A percentile compares a stretch with the other conserved stretches of the same genome.
Evolutionary conservation across 1,284 basidiomycete species (phyloP).

Genomic region (Ceratobasidium sp.): DNA sequence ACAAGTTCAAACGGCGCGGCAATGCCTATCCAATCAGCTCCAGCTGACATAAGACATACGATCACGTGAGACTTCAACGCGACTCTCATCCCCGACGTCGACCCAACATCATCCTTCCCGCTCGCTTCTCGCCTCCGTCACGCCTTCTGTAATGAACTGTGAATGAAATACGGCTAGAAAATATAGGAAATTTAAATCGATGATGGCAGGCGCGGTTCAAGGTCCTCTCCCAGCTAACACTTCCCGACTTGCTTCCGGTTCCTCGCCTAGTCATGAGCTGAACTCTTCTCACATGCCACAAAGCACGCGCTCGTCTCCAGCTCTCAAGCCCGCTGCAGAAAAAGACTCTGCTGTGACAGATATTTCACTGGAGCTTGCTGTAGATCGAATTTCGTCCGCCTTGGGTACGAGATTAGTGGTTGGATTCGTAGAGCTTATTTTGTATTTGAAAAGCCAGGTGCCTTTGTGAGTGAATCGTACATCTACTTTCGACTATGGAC

Average conservation of each 20-base stretch:
- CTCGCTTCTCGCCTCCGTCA: neutral
- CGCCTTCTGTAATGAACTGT: neutral
- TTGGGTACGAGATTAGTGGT: constrained; percentile 37
- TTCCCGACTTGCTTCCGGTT: neutral
- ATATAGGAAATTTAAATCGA: neutral
- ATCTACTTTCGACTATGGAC: neutral
- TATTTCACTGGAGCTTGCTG: neutral
- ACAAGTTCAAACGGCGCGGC: too few relatives aligned
- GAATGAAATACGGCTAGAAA: too few relatives aligned
- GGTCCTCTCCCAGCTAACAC: neutral
- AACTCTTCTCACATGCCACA: neutral
- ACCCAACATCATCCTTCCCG: neutral
- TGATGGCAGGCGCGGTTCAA: neutral
- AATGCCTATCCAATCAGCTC: too few relatives aligned
- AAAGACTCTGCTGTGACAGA: neutral
- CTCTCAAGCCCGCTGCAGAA: neutral
- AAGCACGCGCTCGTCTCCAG: neutral
- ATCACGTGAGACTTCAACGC: neutral
- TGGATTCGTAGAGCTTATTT: constrained; percentile 18
- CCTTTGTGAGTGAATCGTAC: constrained; percentile 41
- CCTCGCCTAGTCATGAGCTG: neutral
- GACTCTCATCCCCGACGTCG: constrained; percentile 5
- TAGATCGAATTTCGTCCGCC: constrained; percentile 5
- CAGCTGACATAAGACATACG: too few relatives aligned
- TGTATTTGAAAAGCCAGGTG: constrained; percentile 39